Conservation (phyloP, 192 early-diverging fungal species). For the Spizellomyces punctatus region DNA sequence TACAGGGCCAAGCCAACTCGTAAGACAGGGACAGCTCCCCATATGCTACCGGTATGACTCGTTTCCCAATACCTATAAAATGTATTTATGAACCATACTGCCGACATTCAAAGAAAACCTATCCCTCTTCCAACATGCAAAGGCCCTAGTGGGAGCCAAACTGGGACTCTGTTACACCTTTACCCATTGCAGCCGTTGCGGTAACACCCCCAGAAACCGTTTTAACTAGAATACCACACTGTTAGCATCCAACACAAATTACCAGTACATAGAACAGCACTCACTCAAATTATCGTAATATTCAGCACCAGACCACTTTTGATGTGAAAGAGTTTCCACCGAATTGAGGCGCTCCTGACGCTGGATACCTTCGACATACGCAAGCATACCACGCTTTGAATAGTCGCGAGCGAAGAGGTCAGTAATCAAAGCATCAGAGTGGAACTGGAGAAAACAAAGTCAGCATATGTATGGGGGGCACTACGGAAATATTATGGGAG, state of each 20-base stretch:
- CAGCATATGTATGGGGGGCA: not conserved
- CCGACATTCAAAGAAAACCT: too few relatives aligned
- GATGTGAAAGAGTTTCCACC: conserved; percentile 92
- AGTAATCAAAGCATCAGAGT: conserved; percentile 84
- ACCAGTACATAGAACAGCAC: not conserved
- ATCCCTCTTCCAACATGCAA: too few relatives aligned
- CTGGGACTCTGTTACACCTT: conserved; percentile 62
- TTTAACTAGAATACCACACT: conserved; percentile 58
- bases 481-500: not conserved
- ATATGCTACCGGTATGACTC: not conserved
- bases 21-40: too few relatives aligned
- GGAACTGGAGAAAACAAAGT: conserved; percentile 54
- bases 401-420: conserved; percentile 88
- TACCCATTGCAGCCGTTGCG: conserved; percentile 93
- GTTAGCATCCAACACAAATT: not conserved
- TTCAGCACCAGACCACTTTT: conserved; percentile 92
- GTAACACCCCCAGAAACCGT: conserved; percentile 92
- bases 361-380: conserved; percentile 91
- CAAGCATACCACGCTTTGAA: conserved; percentile 87
- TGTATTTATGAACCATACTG: not conserved
- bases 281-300: conserved; percentile 82
- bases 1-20: too few relatives aligned
- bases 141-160: conserved; percentile 22
- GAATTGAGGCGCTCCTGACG: conserved; percentile 85
- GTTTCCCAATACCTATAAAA: not conserved